A percentile compares a stretch with the other conserved stretches of the same genome.
These are phyloP conservation scores for Tricholoma matsutake DNA, from an alignment of 768 basidiomycete species.

Conservation along the genomic window DNA sequence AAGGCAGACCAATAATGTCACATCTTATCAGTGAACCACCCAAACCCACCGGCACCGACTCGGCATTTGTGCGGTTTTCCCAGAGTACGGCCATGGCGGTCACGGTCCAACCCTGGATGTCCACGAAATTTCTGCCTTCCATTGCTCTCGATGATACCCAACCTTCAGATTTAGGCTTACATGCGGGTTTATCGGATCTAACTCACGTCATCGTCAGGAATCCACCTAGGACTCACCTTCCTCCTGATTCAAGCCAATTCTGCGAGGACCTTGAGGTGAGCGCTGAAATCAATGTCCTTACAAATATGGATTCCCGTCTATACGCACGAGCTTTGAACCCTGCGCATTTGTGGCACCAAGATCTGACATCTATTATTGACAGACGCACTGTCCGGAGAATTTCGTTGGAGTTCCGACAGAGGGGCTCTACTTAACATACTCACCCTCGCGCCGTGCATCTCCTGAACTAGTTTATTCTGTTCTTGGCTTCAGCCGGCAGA, in stretches of 20 bases:
- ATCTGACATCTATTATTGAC: constrained; percentile 13
- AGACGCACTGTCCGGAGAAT: constrained; percentile 18
- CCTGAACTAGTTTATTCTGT: constrained; percentile 3
- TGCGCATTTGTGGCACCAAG: constrained; percentile 7
- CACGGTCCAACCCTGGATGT: constrained; percentile 10
- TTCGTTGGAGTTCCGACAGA: constrained; percentile 4
- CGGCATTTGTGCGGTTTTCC: background rate
- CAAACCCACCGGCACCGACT: background rate
- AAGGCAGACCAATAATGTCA: background rate
- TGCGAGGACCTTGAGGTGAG: constrained; percentile 28
- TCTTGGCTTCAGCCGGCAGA: constrained; percentile 7
- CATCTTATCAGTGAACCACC: background rate
- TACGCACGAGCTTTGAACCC: constrained; percentile 6
- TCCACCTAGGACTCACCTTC: constrained; percentile 28
- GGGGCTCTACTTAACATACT: constrained; percentile 15
- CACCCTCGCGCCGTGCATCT: constrained; percentile 4
- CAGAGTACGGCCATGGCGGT: background rate
- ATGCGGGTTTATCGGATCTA: constrained; percentile 4
- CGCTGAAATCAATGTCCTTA: constrained; percentile 6
- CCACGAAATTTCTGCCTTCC: constrained; percentile 5
- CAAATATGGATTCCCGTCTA: background rate
- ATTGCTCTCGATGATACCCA: constrained; percentile 12
- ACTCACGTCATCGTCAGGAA: constrained; percentile 25
- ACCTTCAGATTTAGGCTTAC: constrained; percentile 5
- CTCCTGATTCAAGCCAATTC: constrained; percentile 16